Base-by-base conservation (phyloP, 2,329 filamentous ascomycete genomes). In the Pezizomycotina sp. region DNA sequence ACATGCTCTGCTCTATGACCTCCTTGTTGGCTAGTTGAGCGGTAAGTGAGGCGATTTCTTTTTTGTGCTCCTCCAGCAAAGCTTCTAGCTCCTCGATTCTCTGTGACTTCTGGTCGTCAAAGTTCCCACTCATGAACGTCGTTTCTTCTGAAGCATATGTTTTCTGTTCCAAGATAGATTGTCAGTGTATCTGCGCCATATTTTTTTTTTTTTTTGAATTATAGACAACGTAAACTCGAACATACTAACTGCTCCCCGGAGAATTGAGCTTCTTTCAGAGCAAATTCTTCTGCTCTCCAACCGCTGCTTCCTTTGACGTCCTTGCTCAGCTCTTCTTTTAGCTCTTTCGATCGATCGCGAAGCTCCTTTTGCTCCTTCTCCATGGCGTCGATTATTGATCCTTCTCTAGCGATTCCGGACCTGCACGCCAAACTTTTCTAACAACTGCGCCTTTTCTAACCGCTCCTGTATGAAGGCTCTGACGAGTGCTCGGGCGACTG, bases 241-340 rank as follows among this genome's bases (percentile, higher is more conserved):
- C 39, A 12, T 12, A 43, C 40, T 36, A 95, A 66, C 56, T 98
- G 89, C 0, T 82, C 86, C 14, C 89, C 78, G 5, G 98, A 67
- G 54, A 92, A 92, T 48, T 93, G 84, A 1, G 89, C 81, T 55
- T 98, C 91, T 53, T 93, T 93, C 15, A 82, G 66, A 0, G 84
- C 82, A 5, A 98, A 66, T 1, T 68, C 71, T 39, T 81, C 78
- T 54, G 95, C 89, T 69, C 50, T 98, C 86, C 0, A 93, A 61
- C 20, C 89, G 71, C 34, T 77, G 62, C 27, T 73, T 74, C 1
- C 69, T 67, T 58, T 83, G 77, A 51, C 81, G 77, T 10, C 64
- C 62, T 13, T 60, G 65, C 1, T 59, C 52, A 4, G 3, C 56
- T 58, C 3, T 60, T 57, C 51, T 74, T 79, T 8, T 77, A 58